Evolutionary conservation across 2,329 filamentous ascomycete genomes (phyloP), one percentile per base, ranked within the genome.

Genomic region (Blastomyces emzantsi): DNA sequence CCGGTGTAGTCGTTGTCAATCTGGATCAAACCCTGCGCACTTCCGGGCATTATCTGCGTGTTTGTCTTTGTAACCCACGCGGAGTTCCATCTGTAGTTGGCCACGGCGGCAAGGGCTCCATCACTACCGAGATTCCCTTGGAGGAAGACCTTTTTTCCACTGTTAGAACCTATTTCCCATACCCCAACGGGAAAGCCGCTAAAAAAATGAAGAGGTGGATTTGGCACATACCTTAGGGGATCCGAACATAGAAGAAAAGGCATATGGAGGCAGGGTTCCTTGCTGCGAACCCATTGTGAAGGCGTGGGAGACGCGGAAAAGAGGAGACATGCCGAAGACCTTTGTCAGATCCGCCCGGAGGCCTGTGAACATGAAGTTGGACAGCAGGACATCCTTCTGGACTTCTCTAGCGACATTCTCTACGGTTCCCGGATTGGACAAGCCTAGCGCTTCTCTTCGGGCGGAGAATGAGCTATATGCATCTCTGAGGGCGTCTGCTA

Each of bases 301-400:
- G 71, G 94, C 90, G 81, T 99, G 94, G 69, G 93, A 97, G 71
- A 97, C 90, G 80, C 97, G 93, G 83, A 99, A 99, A 70, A 97
- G 82, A 64, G 94, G 94, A 64, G 87, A 86, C 76, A 96, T 86
- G 83, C 92, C 94, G 80, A 97, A 96, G 74, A 91, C 87, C 83
- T 97, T 97, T 75, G 92, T 97, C 75, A 97, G 82, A 78, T 99
- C 94, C 76, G 93, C 95, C 75, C 93, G 90, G 77, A 99, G 85
- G 73, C 94, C 94, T 55, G 90, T 90, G 82, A 99, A 97, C 87
- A 94, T 95, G 78, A 91, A 90, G 82, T 97, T 96, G 80, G 89
- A 94, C 73, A 97, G 86, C 76, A 97, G 88, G 71, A 97, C 92
- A 84, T 97, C 92, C 79, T 92, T 92, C 81, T 95, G 89, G 67